These are phyloP conservation scores for Mortierella sp. DNA, from an alignment of 371 early-diverging fungal species.

Conservation along the genomic window DNA sequence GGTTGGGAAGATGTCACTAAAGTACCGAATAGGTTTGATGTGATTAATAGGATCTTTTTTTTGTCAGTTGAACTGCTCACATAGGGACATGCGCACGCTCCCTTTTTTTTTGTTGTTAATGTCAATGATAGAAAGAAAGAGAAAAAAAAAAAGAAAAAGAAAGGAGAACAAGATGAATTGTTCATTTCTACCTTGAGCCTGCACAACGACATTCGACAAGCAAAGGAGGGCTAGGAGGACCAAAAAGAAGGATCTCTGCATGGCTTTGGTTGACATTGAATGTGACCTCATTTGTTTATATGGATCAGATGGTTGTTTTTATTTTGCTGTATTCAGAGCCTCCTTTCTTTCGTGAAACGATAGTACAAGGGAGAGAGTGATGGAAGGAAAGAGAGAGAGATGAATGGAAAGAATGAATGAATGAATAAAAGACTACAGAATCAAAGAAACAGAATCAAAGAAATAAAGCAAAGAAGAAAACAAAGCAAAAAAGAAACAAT, in stretches of 20 bases:
- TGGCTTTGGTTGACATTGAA: conserved; percentile 3
- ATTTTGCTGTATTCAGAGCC: not conserved
- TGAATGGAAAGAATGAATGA: not conserved
- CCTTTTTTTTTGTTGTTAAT: not conserved
- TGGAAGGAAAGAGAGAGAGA: not conserved
- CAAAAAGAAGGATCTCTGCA: conserved; percentile 25
- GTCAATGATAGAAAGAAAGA: not conserved
- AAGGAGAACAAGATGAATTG: not conserved
- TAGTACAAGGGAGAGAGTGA: not conserved
- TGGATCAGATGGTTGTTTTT: no score
- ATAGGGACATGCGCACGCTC: not conserved
- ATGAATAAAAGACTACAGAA: not conserved
- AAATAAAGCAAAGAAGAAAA: not conserved
- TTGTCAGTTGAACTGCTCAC: conserved; percentile 2
- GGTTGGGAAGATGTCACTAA: not conserved
- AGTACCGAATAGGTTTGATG: not conserved
- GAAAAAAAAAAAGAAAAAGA: not conserved
- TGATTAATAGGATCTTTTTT: not conserved
- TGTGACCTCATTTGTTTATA: not conserved
- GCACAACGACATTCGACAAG: conserved; percentile 41
- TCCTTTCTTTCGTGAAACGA: no score
- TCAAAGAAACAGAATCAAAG: no score
- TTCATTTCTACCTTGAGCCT: conserved; percentile 40
- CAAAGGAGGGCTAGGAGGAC: conserved; percentile 35
- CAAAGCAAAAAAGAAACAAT: no score